Conservation (phyloP, 495 filamentous ascomycete genomes). For the Penicillium soppii region DNA sequence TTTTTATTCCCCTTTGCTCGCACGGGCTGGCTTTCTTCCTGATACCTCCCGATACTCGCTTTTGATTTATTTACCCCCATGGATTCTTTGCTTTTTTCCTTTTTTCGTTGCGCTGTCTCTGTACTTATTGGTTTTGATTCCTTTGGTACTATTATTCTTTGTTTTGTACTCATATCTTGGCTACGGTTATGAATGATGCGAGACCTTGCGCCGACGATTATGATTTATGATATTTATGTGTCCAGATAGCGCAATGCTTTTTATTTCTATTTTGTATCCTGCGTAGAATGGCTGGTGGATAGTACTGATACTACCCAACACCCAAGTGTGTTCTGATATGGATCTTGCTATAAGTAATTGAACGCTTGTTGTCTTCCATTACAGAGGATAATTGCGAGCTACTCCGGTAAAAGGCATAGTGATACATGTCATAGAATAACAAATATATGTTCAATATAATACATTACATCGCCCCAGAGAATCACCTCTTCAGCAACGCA, state of each 20-base stretch:
- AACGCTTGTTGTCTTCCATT: no score
- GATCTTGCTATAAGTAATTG: no score
- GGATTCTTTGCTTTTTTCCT: neutral
- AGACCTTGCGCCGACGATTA: constrained; percentile 16
- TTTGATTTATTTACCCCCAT: neutral
- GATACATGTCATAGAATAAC: no score
- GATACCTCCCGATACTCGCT: neutral
- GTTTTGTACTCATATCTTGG: neutral
- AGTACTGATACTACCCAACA: no score
- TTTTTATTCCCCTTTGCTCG: neutral
- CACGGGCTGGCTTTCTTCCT: neutral
- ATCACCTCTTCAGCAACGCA: no score
- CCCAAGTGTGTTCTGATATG: no score
- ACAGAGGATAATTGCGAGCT: no score
- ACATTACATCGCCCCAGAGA: no score
- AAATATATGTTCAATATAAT: no score
- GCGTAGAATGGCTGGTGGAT: no score
- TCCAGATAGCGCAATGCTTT: constrained; percentile 10
- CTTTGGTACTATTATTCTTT: constrained; percentile 3
- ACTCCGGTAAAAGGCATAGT: no score
- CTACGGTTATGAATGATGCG: constrained; percentile 3
- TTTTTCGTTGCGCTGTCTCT: neutral
- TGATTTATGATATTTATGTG: constrained; percentile 17
- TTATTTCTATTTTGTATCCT: neutral
- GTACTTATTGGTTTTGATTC: neutral